phyloP scores from a whole-genome alignment of 768 basidiomycete genomes.

The Candolleomyces eurysporus region DNA sequence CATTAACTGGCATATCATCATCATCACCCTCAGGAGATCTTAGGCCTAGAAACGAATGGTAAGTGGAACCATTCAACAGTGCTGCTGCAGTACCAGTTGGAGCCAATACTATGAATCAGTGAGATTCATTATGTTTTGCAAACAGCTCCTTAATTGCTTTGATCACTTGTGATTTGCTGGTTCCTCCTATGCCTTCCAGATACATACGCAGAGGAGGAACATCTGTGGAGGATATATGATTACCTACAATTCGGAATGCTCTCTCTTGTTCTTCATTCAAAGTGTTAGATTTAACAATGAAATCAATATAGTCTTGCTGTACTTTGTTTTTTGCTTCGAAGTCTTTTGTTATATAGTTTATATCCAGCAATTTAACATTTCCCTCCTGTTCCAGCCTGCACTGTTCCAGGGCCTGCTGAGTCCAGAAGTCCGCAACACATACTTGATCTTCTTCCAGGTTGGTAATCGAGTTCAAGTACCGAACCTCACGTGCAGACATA shows the following conservation, averaged over 20 bases:
- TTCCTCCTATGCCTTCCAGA: slow-evolving; percentile 3
- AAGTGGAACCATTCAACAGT: neutral
- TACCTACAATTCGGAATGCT: slow-evolving; percentile 21
- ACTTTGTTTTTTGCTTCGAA: neutral
- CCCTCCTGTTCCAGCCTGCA: too few species aligned
- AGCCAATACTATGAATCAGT: neutral
- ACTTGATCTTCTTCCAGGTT: neutral
- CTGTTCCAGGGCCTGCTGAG: neutral
- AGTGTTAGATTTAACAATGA: neutral
- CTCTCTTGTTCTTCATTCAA: slow-evolving; percentile 22
- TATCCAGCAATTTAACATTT: too few species aligned
- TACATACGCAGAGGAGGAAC: neutral
- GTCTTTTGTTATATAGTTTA: neutral
- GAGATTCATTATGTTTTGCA: neutral
- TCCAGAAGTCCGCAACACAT: neutral
- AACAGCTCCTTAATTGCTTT: neutral
- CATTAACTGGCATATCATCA: neutral
- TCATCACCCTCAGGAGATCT: neutral
- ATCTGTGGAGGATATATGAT: slow-evolving; percentile 11
- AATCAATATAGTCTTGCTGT: neutral
- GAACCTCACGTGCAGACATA: neutral
- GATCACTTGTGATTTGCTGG: slow-evolving; percentile 2
- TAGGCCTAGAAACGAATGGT: slow-evolving; percentile 31
- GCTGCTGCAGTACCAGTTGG: slow-evolving; percentile 2
- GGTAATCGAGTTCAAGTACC: neutral